Evolutionary conservation across 2,329 filamentous ascomycete genomes (phyloP).

Genomic region (Tolypocladium sp.): DNA sequence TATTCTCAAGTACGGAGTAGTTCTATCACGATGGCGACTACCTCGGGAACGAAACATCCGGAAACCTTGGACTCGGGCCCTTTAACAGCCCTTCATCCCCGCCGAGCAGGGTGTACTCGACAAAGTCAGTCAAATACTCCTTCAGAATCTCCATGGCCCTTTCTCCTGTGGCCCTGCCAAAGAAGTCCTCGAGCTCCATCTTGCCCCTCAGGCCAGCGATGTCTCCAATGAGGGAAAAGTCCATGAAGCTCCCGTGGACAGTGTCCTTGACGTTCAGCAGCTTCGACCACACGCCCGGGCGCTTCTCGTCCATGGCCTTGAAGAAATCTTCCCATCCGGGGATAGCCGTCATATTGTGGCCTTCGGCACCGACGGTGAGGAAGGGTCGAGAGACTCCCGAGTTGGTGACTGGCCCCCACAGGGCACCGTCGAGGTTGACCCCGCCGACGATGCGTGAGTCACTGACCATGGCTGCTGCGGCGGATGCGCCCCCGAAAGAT

Average conservation of each 20-base stretch:
- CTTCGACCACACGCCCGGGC: constrained; percentile 16
- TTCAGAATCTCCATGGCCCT: not conserved
- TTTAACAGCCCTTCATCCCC: not conserved
- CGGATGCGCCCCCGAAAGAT: constrained; percentile 21
- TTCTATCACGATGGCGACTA: not conserved
- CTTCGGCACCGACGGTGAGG: constrained; percentile 17
- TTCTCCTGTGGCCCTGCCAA: not conserved
- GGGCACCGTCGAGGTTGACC: constrained; percentile 26
- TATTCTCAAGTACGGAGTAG: no score
- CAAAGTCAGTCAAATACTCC: not conserved
- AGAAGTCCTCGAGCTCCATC: not conserved
- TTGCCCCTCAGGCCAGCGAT: constrained; percentile 9
- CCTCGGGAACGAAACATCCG: not conserved
- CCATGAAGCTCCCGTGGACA: constrained; percentile 20
- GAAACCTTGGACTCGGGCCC: not conserved
- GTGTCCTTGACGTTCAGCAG: constrained; percentile 17
- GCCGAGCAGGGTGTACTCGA: not conserved
- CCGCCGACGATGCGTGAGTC: constrained; percentile 22
- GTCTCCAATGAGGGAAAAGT: constrained; percentile 16
- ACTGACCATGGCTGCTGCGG: constrained; percentile 17
- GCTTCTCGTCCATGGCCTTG: constrained; percentile 8
- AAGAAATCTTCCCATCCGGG: constrained; percentile 17
- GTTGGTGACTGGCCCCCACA: constrained; percentile 16
- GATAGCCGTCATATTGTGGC: constrained; percentile 13
- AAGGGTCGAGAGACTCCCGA: constrained; percentile 18